phyloP scores from a whole-genome alignment of 2,329 filamentous ascomycete species.

The Eutypella sp. region DNA sequence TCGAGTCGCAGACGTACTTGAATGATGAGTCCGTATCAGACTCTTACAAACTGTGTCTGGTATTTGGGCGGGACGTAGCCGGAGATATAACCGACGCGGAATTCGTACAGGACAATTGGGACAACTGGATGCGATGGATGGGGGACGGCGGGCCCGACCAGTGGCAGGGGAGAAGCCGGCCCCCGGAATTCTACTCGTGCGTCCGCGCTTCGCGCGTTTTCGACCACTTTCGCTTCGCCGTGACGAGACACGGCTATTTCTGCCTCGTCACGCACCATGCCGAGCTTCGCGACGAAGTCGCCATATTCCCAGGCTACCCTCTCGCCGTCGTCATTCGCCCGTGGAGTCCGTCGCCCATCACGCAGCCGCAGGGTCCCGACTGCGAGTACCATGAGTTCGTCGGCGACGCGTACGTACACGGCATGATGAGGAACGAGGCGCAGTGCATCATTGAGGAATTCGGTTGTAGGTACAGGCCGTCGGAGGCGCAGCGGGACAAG shows the following conservation, averaged over 20 bases:
- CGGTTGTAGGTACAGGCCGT: conserved; percentile 13
- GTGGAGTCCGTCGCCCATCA: conserved; percentile 2
- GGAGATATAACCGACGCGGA: conserved; percentile 3
- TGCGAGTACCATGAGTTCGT: conserved; percentile 15
- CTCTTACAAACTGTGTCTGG: conserved; percentile 7
- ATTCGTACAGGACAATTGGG: conserved; percentile 6
- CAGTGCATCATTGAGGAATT: conserved; percentile 19
- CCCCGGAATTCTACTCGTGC: conserved; percentile 3
- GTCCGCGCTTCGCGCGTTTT: conserved; percentile 8
- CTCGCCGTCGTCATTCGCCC: conserved; percentile 8
- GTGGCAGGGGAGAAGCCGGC: neutral
- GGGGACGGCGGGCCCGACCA: neutral
- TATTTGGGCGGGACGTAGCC: conserved; percentile 2
- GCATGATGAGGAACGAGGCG: conserved; percentile 20
- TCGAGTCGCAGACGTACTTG: conserved; percentile 4
- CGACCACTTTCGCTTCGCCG: conserved; percentile 15
- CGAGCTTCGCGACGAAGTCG: conserved; percentile 10
- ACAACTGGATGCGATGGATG: conserved; percentile 7
- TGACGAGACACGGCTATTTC: conserved; percentile 18
- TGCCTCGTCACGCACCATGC: conserved; percentile 14
- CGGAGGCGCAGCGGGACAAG: conserved; percentile 1
- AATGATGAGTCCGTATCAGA: conserved; percentile 6
- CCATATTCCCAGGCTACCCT: conserved; percentile 13
- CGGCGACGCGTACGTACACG: conserved; percentile 19
- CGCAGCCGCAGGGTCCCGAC: neutral